Base-by-base conservation (phyloP, 75 land plant genomes). In the Sequoia sempervirens region DNA sequence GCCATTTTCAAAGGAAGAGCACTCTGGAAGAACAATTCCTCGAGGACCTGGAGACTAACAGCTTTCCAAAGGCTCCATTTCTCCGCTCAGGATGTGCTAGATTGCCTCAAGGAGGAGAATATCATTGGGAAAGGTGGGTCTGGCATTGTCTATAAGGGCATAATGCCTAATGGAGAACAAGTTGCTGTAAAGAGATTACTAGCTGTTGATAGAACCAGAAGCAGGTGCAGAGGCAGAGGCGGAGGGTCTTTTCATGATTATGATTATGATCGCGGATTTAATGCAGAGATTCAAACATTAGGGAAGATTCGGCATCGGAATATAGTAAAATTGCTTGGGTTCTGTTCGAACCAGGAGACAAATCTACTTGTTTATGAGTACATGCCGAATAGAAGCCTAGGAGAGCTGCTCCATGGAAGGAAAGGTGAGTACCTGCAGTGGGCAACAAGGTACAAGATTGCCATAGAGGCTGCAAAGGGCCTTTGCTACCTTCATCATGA, bases 321-420 rank as follows among this genome's bases (percentile, higher is more conserved):
- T 84, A 96, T 96, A 14, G 98, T 96, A 46, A 70, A 93, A 78
- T 84, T 96, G 84, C 87, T 94, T 18, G 95, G 93, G 2, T 93
- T 88, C 82, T 92, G 93, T 82, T 90, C 94, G 2, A 93, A 90
- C 86, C 86, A 89, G 66, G 96, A 94, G 76, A 91, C 91, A 34
- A 96, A 93, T 78, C 82, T 94, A 47, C 89, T 96, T 28, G 92
- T 96, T 11, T 96, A 96, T 45, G 98, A 96, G 90, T 93, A 89
- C 95, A 96, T 96, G 98, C 90, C 92, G 0, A 94, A 96, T 83
- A 96, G 98, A 9, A 94, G 96, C 86, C 86, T 96, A 38, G 98
- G 97, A 13, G 97, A 95, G 84, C 90, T 91, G 69, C 87, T 96
- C 8, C 98, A 96, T 82, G 89, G 87, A 45, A 85, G 83, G 75